A percentile compares a stretch with the other conserved stretches of the same genome.
phyloP scores from a whole-genome alignment of 345 rosid species.

The Cardamine occulta region DNA sequence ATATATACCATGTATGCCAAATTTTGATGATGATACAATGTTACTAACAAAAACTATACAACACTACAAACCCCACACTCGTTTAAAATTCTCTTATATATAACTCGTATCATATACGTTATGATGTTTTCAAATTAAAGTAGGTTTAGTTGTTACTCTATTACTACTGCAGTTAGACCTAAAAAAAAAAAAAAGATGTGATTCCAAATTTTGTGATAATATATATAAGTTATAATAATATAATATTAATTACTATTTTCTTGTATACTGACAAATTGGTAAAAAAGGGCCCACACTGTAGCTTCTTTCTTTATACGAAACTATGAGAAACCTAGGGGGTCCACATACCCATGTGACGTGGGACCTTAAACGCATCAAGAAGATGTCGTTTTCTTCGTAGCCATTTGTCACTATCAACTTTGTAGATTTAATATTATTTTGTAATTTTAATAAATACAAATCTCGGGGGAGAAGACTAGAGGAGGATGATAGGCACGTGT shows the following conservation, averaged over 20 bases:
- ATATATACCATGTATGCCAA: neutral
- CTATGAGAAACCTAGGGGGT: slow-evolving; percentile 28
- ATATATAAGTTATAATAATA: neutral
- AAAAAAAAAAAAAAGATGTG: neutral
- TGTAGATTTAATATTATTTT: neutral
- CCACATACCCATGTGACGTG: slow-evolving; percentile 49
- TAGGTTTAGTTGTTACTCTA: neutral
- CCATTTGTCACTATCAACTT: slow-evolving; percentile 46
- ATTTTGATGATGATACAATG: neutral
- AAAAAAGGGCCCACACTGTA: slow-evolving; percentile 32
- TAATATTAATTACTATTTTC: slow-evolving; percentile 1
- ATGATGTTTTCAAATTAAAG: neutral
- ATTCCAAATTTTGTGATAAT: slow-evolving; percentile 12
- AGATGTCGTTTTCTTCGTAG: slow-evolving; percentile 45
- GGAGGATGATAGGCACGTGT: slow-evolving; percentile 40
- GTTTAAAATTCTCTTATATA: neutral
- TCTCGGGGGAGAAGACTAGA: slow-evolving; percentile 29
- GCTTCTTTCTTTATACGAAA: slow-evolving; percentile 45
- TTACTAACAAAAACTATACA: neutral
- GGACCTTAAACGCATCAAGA: slow-evolving; percentile 49
- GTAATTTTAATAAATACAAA: neutral
- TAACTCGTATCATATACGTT: neutral
- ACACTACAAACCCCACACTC: neutral
- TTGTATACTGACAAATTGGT: slow-evolving; percentile 27
- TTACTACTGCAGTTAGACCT: neutral